Base-by-base conservation (phyloP, 495 filamentous ascomycete species). In the Xylaria intraflava region DNA sequence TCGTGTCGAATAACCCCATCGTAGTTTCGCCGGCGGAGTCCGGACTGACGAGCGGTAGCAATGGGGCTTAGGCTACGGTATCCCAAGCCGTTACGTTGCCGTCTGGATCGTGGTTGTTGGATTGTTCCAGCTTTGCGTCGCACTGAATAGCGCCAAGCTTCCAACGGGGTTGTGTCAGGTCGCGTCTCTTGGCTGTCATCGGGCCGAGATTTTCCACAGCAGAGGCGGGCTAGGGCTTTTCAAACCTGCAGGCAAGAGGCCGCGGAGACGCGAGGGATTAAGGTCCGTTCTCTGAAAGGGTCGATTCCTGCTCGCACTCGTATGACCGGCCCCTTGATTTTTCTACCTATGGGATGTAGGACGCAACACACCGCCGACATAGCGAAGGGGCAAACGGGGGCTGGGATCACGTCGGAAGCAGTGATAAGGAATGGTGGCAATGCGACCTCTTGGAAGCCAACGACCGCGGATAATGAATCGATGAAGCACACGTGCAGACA, bases 401-500 rank as follows among this genome's bases (percentile, higher is more conserved):
- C 49, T 52, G 16, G 40, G 49, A 46, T 46, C 38, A 22, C 30
- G 19, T 53, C 33, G 42, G 50, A 46, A 46, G 17, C 22, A 44
- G 11, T 12, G 31, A 39, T 16, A 53, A 19, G 41, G 44, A 29
- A 53, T 53, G 23, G 50, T 31, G 30, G 50, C 31, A 20, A 53
- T n/a, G 41, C 38, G 50, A 46, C 38, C 45, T 44, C 50, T 31
- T 29, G 26, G 31, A 27, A 43, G 19, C 35, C 38, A 31, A 16
- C 9, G 3, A 53, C 20, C 9, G 40, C 23, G 50, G 41, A 45
- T 45, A 45, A 53, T 22, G 41, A 46, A 22, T 33, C 19, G 41
- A 51, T 20, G 39, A 51, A 31, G 49, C 39, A 51, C 49, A 51
- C 40, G 49, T 51, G 49, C 49, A 19, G 29, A 43, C 43, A 43